phyloP scores from a whole-genome alignment of 306 rosid genomes.

The Gynostemma pentaphyllum region DNA sequence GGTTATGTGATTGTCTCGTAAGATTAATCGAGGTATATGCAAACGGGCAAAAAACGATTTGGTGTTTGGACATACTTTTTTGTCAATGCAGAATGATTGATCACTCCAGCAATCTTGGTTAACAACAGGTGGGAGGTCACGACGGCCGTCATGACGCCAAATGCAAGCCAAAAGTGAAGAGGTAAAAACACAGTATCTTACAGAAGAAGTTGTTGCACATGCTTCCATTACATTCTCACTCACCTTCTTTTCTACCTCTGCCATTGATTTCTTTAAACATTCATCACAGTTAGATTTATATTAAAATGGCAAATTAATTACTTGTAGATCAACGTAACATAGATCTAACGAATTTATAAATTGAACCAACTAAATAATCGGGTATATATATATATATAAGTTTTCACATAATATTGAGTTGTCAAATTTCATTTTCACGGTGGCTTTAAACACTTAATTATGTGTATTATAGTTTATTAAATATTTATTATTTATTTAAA shows the following conservation, averaged over 20 bases:
- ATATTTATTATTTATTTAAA: too few relatives aligned
- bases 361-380: too few relatives aligned
- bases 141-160: conserved; percentile 36
- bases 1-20: too few relatives aligned
- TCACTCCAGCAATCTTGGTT: conserved; percentile 61
- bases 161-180: conserved; percentile 77
- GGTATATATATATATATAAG: too few relatives aligned
- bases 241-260: conserved; percentile 55
- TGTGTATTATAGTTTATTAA: too few relatives aligned
- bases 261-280: conserved; percentile 62
- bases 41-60: background rate
- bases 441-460: too few relatives aligned
- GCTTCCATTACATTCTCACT: conserved; percentile 80
- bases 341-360: too few relatives aligned
- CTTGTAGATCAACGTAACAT: too few relatives aligned
- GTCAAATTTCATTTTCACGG: too few relatives aligned
- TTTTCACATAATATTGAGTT: too few relatives aligned
- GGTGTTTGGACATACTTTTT: conserved; percentile 33
- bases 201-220: conserved; percentile 51
- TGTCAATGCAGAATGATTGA: conserved; percentile 47
- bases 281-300: background rate
- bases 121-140: conserved; percentile 19
- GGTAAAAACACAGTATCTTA: conserved; percentile 69
- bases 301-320: background rate
- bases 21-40: too few relatives aligned